These are phyloP conservation scores for Nepenthes mirabilis DNA, from an alignment of 148 eudicot species.

Conservation along the genomic window DNA sequence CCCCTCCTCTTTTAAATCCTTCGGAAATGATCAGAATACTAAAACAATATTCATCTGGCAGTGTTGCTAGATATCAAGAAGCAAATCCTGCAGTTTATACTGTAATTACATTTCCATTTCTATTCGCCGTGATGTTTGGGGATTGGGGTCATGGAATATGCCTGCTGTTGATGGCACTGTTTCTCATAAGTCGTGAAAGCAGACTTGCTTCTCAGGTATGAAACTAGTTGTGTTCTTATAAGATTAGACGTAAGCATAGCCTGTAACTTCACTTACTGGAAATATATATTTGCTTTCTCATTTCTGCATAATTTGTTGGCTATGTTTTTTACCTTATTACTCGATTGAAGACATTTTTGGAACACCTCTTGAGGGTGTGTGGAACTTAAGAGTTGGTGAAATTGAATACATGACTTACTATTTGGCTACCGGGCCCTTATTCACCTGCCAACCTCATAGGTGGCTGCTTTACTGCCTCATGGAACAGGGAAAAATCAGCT, in stretches of 20 bases:
- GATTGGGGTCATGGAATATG: constrained; percentile 99
- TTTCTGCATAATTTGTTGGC: not conserved
- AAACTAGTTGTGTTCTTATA: not conserved
- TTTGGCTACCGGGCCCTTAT: no score
- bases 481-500: no score
- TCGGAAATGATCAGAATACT: constrained; percentile 8
- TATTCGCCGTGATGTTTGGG: constrained; percentile 99
- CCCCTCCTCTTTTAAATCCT: not conserved
- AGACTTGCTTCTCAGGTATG: constrained; percentile 78
- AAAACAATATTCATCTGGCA: constrained; percentile 23
- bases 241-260: not conserved
- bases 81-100: constrained; percentile 97
- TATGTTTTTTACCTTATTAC: not conserved
- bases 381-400: no score
- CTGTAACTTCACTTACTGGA: no score
- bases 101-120: constrained; percentile 87
- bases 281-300: no score
- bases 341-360: no score
- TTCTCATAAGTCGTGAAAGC: constrained; percentile 79
- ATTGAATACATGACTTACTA: no score
- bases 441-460: no score
- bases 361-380: no score
- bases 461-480: no score
- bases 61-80: constrained; percentile 94
- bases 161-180: constrained; percentile 71